Percentiles rank a stretch among this genome's conserved stretches.
Evolutionary conservation across 2,329 filamentous ascomycete species (phyloP).

Genomic region (Nemania sp.): DNA sequence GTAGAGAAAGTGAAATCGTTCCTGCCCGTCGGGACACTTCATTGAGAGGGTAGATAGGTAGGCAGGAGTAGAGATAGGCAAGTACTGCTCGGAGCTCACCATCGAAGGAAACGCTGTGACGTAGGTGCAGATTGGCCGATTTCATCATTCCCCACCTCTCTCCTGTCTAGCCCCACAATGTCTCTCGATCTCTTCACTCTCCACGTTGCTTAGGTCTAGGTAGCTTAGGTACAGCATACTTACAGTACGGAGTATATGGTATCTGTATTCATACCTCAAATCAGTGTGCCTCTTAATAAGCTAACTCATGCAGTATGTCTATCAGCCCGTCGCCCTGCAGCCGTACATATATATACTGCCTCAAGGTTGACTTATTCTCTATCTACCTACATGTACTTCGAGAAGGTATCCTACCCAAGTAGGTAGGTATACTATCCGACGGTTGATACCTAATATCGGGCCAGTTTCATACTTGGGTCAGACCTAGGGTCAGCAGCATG

Average conservation of each 20-base stretch:
- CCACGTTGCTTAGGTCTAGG: neutral
- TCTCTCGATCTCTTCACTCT: neutral
- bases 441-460: neutral
- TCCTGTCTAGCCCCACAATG: conserved; percentile 16
- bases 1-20: conserved; percentile 2
- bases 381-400: neutral
- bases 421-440: neutral
- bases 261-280: neutral
- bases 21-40: conserved; percentile 7
- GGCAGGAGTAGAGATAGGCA: neutral
- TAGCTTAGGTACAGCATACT: no score
- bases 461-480: neutral
- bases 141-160: conserved; percentile 31
- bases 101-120: conserved; percentile 31
- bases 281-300: conserved; percentile 3
- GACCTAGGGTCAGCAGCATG: conserved; percentile 20
- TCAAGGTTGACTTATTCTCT: neutral
- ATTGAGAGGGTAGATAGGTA: neutral
- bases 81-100: conserved; percentile 10
- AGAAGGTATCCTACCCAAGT: neutral
- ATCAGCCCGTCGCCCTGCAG: conserved; percentile 13
- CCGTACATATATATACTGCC: neutral
- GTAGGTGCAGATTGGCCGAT: conserved; percentile 31
- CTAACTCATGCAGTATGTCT: conserved; percentile 14
- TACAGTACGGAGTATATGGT: no score